phyloP scores from a whole-genome alignment of 177 flowering plant species.

The Vitis hybrid region DNA sequence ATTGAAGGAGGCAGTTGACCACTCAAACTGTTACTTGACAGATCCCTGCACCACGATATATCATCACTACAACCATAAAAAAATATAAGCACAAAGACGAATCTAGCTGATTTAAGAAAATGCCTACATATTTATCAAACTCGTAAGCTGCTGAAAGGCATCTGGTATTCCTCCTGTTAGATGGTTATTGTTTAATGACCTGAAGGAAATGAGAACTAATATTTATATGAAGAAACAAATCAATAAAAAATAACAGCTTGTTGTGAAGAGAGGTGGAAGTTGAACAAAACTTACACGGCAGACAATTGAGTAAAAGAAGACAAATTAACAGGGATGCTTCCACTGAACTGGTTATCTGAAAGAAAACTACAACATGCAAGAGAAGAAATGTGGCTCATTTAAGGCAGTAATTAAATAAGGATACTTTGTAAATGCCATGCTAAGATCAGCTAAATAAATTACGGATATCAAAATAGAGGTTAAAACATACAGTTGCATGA shows the following conservation, averaged over 20 bases:
- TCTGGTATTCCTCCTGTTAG: constrained; percentile 61
- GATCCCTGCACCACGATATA: constrained; percentile 40
- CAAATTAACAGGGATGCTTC: constrained; percentile 48
- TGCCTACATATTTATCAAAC: constrained; percentile 46
- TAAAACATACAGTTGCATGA: constrained; percentile 46
- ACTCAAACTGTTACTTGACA: constrained; percentile 50
- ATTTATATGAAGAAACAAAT: neutral
- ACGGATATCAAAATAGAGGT: neutral
- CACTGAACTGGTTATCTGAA: constrained; percentile 49
- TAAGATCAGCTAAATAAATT: neutral
- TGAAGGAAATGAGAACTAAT: constrained; percentile 14
- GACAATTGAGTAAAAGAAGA: constrained; percentile 36
- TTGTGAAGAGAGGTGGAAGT: neutral
- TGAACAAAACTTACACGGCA: constrained; percentile 39
- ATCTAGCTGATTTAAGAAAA: neutral
- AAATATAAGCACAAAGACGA: neutral
- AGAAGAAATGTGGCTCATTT: neutral
- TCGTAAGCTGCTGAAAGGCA: constrained; percentile 37
- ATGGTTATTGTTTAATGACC: constrained; percentile 47
- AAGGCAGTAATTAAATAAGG: too few species aligned
- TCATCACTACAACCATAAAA: neutral
- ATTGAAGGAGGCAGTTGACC: constrained; percentile 60
- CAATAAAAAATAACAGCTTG: neutral
- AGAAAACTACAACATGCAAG: constrained; percentile 38
- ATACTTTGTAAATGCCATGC: neutral